Evolutionary conservation across 208 protist genomes (phyloP).

Genomic region (Crithidia expoeki): DNA sequence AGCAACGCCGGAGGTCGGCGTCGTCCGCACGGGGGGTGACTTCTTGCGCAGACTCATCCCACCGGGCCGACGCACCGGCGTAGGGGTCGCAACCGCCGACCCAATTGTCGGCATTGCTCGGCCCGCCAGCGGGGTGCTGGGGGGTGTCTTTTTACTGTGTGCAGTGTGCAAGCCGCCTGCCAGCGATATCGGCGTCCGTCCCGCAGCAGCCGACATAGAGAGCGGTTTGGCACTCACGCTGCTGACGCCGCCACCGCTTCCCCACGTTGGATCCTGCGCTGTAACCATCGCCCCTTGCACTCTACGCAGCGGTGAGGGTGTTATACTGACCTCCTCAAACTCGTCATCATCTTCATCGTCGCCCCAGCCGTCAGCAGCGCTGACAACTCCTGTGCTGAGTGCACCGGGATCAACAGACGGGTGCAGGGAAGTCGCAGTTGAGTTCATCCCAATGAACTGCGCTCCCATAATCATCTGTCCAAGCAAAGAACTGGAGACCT

Average conservation of each 20-base stretch:
- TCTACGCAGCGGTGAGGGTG: neutral
- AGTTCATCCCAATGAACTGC: constrained; percentile 22
- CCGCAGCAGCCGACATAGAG: neutral
- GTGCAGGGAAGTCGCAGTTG: neutral
- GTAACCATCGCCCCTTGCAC: neutral
- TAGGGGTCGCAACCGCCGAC: neutral
- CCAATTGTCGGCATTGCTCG: neutral
- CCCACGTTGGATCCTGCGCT: neutral
- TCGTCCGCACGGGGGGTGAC: constrained; percentile 23
- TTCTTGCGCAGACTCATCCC: constrained; percentile 41
- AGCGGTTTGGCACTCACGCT: neutral
- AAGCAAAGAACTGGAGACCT: constrained; percentile 25
- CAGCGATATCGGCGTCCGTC: neutral
- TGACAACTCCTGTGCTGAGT: neutral
- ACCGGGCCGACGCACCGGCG: constrained; percentile 3
- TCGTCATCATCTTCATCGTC: constrained; percentile 50
- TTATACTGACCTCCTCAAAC: constrained; percentile 41
- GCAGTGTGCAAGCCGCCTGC: neutral
- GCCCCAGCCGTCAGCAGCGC: constrained; percentile 22
- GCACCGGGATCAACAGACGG: neutral
- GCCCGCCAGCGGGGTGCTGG: constrained; percentile 12
- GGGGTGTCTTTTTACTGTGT: constrained; percentile 16
- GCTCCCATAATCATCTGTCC: constrained; percentile 30
- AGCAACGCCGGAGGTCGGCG: neutral
- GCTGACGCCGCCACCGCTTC: neutral